These are phyloP conservation scores for Talaromyces verruculosus DNA, from an alignment of 2,329 filamentous ascomycete species.

Conservation along the genomic window DNA sequence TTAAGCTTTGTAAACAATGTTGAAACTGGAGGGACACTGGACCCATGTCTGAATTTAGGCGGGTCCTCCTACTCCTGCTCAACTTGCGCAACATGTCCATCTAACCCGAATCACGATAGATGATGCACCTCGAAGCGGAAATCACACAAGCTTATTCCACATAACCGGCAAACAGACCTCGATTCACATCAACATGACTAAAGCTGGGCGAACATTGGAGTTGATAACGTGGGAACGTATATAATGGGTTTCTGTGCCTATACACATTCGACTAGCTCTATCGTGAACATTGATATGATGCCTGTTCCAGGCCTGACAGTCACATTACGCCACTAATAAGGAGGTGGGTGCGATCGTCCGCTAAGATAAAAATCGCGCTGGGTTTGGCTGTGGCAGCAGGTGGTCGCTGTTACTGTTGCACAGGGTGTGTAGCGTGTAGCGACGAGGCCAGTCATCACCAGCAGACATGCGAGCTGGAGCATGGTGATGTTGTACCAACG, in stretches of 20 bases:
- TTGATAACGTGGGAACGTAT: conserved; percentile 17
- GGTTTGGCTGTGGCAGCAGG: too few species aligned
- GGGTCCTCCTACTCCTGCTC: background rate
- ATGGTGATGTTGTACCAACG: too few species aligned
- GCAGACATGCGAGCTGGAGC: too few species aligned
- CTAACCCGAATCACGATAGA: conserved; percentile 19
- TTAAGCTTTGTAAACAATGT: background rate
- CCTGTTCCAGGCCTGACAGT: conserved; percentile 5
- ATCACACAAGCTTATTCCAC: conserved; percentile 13
- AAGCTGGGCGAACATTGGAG: conserved; percentile 10
- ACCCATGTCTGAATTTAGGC: too few species aligned
- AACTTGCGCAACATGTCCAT: background rate
- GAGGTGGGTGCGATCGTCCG: too few species aligned
- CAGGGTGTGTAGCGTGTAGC: too few species aligned
- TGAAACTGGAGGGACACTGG: background rate
- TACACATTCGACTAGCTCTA: conserved; percentile 2
- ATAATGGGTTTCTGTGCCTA: conserved; percentile 7
- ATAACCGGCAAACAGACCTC: background rate
- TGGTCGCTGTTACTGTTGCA: too few species aligned
- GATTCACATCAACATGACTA: conserved; percentile 18
- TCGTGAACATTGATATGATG: conserved; percentile 7
- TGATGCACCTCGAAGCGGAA: conserved; percentile 22
- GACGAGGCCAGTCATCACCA: too few species aligned
- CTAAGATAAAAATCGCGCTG: too few species aligned
- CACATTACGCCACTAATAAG: conserved; percentile 1